Conservation (phyloP, 2,329 filamentous ascomycete genomes). For the Clarireedia monteithiana region DNA sequence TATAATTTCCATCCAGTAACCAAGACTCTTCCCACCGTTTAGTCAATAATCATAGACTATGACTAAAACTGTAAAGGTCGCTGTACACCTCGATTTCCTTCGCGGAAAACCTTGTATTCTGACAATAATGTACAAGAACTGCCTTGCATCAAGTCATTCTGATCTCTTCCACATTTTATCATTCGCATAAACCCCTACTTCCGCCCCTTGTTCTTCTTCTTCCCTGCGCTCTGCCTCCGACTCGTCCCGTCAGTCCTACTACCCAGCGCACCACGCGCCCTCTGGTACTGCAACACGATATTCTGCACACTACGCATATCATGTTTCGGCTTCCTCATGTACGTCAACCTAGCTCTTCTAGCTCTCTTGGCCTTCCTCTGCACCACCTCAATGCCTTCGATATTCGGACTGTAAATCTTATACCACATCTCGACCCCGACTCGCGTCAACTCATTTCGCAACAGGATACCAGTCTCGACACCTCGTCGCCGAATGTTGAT, state of each 20-base stretch:
- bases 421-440: conserved; percentile 95
- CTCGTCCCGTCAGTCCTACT: conserved; percentile 10
- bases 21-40: no score
- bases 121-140: conserved; percentile 9
- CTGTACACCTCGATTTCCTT: not conserved
- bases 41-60: no score
- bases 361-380: conserved; percentile 79
- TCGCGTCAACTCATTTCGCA: conserved; percentile 79
- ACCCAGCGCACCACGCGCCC: conserved; percentile 40
- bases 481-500: conserved; percentile 82
- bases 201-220: conserved; percentile 24
- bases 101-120: not conserved
- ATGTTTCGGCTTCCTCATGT: conserved; percentile 81
- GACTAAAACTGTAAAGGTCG: not conserved
- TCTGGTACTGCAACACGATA: conserved; percentile 60
- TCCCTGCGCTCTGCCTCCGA: conserved; percentile 17
- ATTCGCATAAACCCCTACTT: conserved; percentile 3
- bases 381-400: conserved; percentile 88
- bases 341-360: conserved; percentile 79
- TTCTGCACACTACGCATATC: conserved; percentile 82
- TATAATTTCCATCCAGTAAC: no score
- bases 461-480: conserved; percentile 78
- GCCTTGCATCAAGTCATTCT: not conserved
- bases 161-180: not conserved
- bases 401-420: conserved; percentile 87